Conservation (phyloP, 768 basidiomycete species). For the Gloeopeniophorella convolvens region DNA sequence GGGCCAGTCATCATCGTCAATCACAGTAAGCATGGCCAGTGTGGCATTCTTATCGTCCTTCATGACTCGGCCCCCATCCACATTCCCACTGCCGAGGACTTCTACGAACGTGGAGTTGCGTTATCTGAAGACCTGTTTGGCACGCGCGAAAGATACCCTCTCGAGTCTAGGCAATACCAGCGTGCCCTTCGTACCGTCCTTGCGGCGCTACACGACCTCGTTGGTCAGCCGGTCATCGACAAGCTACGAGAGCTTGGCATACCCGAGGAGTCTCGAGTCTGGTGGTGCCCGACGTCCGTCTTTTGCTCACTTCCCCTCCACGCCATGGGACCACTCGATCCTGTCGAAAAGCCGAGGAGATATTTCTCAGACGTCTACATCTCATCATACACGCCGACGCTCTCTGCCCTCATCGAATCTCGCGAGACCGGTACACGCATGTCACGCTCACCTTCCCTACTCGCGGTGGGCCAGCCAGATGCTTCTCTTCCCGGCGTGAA, state of each 20-base stretch:
- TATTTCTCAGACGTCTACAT: too few species aligned
- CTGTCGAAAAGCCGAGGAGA: too few species aligned
- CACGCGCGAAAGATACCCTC: not conserved
- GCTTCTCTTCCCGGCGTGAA: not conserved
- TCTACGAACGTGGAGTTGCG: not conserved
- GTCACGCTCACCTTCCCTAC: not conserved
- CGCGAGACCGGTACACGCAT: not conserved
- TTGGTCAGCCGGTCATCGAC: conserved; percentile 5
- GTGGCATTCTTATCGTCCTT: too few species aligned
- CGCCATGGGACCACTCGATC: conserved; percentile 7
- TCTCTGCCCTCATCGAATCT: conserved; percentile 4
- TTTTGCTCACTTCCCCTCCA: conserved; percentile 10
- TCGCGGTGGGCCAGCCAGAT: not conserved
- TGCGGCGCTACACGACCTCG: not conserved
- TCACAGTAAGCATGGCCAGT: too few species aligned
- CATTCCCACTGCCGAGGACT: not conserved
- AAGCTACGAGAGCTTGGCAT: not conserved
- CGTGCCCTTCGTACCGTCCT: not conserved
- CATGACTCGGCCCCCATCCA: too few species aligned
- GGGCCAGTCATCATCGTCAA: too few species aligned
- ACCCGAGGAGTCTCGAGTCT: too few species aligned
- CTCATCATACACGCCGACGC: too few species aligned
- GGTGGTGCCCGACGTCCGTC: too few species aligned
- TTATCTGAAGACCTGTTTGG: not conserved
- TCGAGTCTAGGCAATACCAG: not conserved